A percentile compares a stretch with the other conserved stretches of the same genome.
phyloP scores from a whole-genome alignment of 108 stramenopile species.

The Skeletonema grethae region DNA sequence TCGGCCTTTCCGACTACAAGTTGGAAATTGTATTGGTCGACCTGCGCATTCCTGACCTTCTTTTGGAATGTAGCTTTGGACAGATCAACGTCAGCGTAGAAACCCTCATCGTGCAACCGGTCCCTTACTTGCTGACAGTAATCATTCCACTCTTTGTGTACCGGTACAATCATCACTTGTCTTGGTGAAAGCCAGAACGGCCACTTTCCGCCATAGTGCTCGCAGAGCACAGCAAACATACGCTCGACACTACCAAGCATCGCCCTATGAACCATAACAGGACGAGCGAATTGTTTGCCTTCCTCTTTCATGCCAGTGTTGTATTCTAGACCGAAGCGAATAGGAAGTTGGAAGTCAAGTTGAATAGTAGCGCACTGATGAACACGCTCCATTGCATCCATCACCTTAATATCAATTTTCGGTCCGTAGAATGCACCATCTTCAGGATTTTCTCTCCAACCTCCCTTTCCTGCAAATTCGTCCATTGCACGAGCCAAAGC shows the following conservation, averaged over 20 bases:
- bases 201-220: conserved; percentile 99
- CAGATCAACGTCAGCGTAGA: conserved; percentile 94
- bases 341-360: conserved; percentile 99
- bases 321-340: conserved; percentile 96
- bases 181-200: conserved; percentile 99
- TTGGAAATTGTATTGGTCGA: conserved; percentile 98
- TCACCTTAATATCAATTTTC: conserved; percentile 99
- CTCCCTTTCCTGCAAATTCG: conserved; percentile 91
- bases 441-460: conserved; percentile 96
- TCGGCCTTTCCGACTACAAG: conserved; percentile 96
- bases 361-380: conserved; percentile 99
- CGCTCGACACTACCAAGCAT: conserved; percentile 99
- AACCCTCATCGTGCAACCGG: conserved; percentile 86
- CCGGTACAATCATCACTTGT: conserved; percentile 96
- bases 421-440: conserved; percentile 99
- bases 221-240: conserved; percentile 99
- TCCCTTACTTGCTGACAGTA: conserved; percentile 84
- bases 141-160: conserved; percentile 86
- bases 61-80: conserved; percentile 96
- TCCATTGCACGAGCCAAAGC: conserved; percentile 93
- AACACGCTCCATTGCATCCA: conserved; percentile 98
- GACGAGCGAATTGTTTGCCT: conserved; percentile 86
- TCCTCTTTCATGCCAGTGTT: conserved; percentile 85
- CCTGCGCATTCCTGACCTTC: conserved; percentile 97
- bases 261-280: conserved; percentile 99